These are phyloP conservation scores for Pyrus hybrid DNA, from an alignment of 331 rosid genomes.

Conservation along the genomic window DNA sequence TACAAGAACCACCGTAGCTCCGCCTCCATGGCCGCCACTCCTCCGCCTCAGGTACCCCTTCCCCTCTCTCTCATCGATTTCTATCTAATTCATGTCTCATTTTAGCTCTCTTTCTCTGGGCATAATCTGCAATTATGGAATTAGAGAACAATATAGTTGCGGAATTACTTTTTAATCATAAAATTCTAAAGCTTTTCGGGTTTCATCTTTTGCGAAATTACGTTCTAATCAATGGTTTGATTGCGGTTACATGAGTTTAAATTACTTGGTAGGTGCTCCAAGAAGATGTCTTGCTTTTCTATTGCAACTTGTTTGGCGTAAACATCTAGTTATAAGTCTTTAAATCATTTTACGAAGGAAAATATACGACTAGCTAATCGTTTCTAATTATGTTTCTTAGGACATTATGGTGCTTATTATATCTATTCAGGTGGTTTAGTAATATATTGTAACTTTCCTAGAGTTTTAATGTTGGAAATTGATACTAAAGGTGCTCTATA, in stretches of 20 bases:
- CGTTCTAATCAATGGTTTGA: too few relatives aligned
- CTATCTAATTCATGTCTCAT: background rate
- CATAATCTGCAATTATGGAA: background rate
- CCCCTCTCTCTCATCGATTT: background rate
- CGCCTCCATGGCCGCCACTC: slow-evolving; percentile 1
- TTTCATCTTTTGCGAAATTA: too few relatives aligned
- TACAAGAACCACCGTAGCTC: background rate
- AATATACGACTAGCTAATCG: background rate
- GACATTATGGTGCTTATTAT: background rate
- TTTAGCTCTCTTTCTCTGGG: background rate
- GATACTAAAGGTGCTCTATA: background rate
- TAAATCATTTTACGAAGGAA: background rate
- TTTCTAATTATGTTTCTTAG: background rate
- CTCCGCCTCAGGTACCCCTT: slow-evolving; percentile 27
- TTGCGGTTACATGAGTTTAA: background rate
- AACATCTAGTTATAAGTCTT: background rate
- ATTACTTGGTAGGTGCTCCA: background rate
- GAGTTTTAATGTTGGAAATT: background rate
- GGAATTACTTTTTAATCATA: background rate
- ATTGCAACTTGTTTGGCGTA: background rate
- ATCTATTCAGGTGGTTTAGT: background rate
- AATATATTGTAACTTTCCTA: background rate
- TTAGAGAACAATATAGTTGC: background rate
- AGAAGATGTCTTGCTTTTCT: background rate
- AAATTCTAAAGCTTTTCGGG: background rate